phyloP scores from a whole-genome alignment of 345 rosid species.

The Rhodamnia rubescens region DNA sequence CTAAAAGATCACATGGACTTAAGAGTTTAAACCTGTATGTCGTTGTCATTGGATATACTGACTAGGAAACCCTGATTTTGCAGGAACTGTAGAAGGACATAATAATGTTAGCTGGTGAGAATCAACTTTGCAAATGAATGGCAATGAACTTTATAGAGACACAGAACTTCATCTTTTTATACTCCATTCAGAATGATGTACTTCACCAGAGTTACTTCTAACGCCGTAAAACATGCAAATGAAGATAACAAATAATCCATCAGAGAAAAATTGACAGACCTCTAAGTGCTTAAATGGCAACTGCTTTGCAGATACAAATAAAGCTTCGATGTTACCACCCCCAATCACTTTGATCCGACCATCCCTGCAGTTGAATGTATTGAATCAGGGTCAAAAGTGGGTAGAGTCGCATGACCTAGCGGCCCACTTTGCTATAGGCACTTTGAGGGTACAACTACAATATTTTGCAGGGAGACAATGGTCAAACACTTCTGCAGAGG shows the following conservation, averaged over 20 bases:
- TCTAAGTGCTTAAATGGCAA: conserved; percentile 59
- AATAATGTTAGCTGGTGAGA: neutral
- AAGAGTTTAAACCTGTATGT: conserved; percentile 51
- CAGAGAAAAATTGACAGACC: conserved; percentile 28
- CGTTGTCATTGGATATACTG: conserved; percentile 53
- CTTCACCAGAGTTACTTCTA: neutral
- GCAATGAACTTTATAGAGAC: neutral
- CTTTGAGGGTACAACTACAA: neutral
- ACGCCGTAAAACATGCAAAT: neutral
- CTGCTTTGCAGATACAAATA: conserved; percentile 64
- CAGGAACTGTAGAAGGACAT: conserved; percentile 42
- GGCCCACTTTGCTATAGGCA: neutral
- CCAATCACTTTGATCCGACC: conserved; percentile 90
- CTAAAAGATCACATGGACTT: neutral
- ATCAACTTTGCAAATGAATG: neutral
- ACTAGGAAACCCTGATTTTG: conserved; percentile 69
- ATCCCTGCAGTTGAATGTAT: conserved; percentile 33
- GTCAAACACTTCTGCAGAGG: neutral
- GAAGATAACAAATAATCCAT: neutral
- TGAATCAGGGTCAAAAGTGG: neutral
- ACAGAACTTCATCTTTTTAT: neutral
- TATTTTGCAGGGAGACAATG: neutral
- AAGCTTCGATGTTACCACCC: conserved; percentile 63
- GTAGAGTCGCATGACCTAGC: neutral
- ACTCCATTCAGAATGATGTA: neutral